These are phyloP conservation scores for Leccinum brunneo-olivaceum DNA, from an alignment of 1,284 basidiomycete genomes.

Conservation along the genomic window DNA sequence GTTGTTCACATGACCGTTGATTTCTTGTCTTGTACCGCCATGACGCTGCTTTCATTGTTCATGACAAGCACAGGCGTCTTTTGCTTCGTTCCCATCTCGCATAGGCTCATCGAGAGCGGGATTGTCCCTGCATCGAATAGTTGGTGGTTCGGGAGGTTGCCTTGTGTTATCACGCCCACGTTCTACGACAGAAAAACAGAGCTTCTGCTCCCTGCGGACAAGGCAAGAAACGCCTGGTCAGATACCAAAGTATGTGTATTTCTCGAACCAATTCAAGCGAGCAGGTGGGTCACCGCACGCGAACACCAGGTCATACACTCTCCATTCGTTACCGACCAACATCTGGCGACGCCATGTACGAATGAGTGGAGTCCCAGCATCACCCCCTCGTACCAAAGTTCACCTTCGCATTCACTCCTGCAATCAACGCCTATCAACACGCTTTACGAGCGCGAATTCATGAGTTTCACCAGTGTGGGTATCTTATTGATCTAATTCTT, in stretches of 20 bases:
- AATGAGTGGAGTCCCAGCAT: not conserved
- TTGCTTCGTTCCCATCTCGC: conserved; percentile 24
- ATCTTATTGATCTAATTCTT: no score
- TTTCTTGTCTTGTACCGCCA: conserved; percentile 14
- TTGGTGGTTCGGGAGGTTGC: conserved; percentile 6
- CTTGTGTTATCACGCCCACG: not conserved
- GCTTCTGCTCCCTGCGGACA: not conserved
- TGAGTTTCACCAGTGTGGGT: conserved; percentile 12
- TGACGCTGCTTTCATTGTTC: conserved; percentile 21
- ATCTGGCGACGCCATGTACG: not conserved
- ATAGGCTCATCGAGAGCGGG: conserved; percentile 23
- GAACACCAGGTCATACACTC: not conserved
- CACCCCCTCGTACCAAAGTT: not conserved
- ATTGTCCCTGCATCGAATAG: conserved; percentile 11
- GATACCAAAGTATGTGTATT: conserved; percentile 7
- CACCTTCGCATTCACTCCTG: not conserved
- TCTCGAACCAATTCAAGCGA: not conserved
- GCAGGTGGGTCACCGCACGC: conserved; percentile 1
- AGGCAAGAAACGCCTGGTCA: not conserved
- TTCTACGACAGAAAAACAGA: not conserved
- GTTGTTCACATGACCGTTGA: conserved; percentile 12
- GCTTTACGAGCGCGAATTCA: conserved; percentile 4
- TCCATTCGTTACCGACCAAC: not conserved
- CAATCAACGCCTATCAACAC: not conserved
- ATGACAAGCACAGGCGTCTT: conserved; percentile 23